Base-by-base conservation (phyloP, 345 rosid species). In the Heritiera littoralis region DNA sequence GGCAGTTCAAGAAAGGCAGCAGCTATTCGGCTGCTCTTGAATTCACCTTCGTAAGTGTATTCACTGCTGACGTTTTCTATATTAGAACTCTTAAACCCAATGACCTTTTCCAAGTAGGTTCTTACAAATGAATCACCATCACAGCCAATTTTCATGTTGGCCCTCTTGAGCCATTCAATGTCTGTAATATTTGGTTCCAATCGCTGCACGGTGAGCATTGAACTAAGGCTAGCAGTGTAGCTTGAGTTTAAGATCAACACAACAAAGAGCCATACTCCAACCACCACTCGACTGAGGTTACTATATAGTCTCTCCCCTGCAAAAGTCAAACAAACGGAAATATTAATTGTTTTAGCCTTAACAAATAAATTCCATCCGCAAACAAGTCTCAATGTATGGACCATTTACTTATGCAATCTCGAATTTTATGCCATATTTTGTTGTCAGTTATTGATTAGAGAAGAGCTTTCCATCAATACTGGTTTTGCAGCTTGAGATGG, bases 1-100 rank as follows among this genome's bases (percentile, higher is more conserved):
- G 94, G 91, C 64, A 82, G 83, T 80, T 91, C 94, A 40, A 88
- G 81, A 80, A 89, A 89, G 0, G 87, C 87, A 5, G 92, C 91
- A 12, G 81, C 45, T 28, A 88, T 89, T 59, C 30, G 52, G 17
- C 65, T 45, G 13, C 43, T 78, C 46, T 81, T n/a, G 65, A 88
- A 86, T n/a, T 79, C 74, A 18, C 55, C 78, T 9, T 52, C 52
- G 45, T 81, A 88, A 4, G 28, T 45, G 58, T 83, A 69, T 78
- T 87, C 84, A 28, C 9, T 70, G 28, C 0, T 20, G 8, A 88
- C 68, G 10, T 40, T 67, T 15, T 46, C n/a, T 23, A 88, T 86
- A 51, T 74, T 79, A 13, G 77, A 72, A 23, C 41, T 0, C 7
- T 64, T 60, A 79, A 89, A 87, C 2, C 6, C 14, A 32, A 88